Evolutionary conservation across 2,329 filamentous ascomycete genomes (phyloP), one percentile per base, ranked within the genome.

Genomic region (Nemania diffusa): DNA sequence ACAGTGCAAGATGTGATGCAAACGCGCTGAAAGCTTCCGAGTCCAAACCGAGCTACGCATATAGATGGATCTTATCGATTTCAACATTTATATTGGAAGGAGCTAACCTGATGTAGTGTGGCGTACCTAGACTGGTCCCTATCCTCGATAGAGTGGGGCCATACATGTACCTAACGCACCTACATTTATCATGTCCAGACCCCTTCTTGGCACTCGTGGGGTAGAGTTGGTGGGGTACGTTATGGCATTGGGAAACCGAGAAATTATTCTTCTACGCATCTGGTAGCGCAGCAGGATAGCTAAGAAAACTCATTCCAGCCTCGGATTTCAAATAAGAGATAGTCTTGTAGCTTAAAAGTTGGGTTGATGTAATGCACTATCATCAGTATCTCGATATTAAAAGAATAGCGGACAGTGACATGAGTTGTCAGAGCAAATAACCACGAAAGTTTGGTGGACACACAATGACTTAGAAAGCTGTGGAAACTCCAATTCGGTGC

Each of bases 61-160:
- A 24, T 26, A n/a, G 22, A 17, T 29, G 44, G 44, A 51, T 15
- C 48, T 51, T 27, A 51, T 51, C 48, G 44, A 48, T 48, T 48
- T 9, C 20, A 48, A 8, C 2, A 44, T 7, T 22, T 24, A 48
- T 20, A 20, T 48, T 15, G 37, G n/a, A n/a, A 15, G 37, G 37
- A 40, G 37, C 11, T 17, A 48, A 13, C 20, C n/a, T 24, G 22
- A 8, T 48, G 22, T 11, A 48, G n/a, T n/a, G n/a, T n/a, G n/a
- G 2, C 7, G 44, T 48, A 11, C 44, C 44, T 48, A 24, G 11
- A 48, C 9, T 24, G n/a, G n/a, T n/a, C n/a, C n/a, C n/a, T n/a
- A n/a, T n/a, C n/a, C n/a, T 55, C 20, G 9, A 55, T 40, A 13
- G 11, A 40, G 11, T 11, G 34, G 34, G 11, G 37, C 37, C 15